Evolutionary conservation across 208 protist genomes (phyloP), one percentile per base, ranked within the genome.

Genomic region (Polymyxa betae): DNA sequence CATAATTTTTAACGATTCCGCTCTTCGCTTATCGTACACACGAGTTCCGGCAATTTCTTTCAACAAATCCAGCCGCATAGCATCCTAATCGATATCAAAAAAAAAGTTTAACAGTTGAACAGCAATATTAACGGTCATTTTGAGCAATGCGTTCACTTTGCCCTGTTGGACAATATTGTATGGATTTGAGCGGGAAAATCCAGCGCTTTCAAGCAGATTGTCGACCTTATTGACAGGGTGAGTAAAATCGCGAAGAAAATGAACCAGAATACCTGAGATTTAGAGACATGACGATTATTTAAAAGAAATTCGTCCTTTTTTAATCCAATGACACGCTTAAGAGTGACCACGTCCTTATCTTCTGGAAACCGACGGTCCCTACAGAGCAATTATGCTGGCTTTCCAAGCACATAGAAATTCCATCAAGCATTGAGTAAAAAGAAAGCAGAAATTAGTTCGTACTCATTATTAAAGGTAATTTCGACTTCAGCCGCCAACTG

Each of bases 151-250:
- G n/a, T 82, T 82, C 32, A 96, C 96, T 92, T 98, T 98, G 46
- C 98, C 98, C 95, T 99, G 98, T 92, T 99, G 98, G 0, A 99
- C 98, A 78, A 99, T 98, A 94, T 99, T 99, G 93, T 99, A 99
- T 16, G 98, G 98, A 93, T 99, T 99, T 45, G 95, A 96, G 5
- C 96, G 95, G 35, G 98, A 99, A 91, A 99, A 99, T 1, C 98
- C 98, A 10, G 98, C 98, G 78, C 95, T 98, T 93, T 99, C 98
- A 35, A 99, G 93, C 32, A 99, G 94, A 91, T 98, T 97, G 12
- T 96, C 95, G 0, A 99, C 94, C 68, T 97, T 43, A 38, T 78
- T 66, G 46, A 60, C 95, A 99, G 98, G 92, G 98, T 97, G 0
- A 99, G 45, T 95, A 96, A 5, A 96, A 98, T 98, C 5, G 98